Percentiles rank a stretch among this genome's conserved stretches.
Conservation (phyloP, 2,329 filamentous ascomycete species). For the Apiospora marii region DNA sequence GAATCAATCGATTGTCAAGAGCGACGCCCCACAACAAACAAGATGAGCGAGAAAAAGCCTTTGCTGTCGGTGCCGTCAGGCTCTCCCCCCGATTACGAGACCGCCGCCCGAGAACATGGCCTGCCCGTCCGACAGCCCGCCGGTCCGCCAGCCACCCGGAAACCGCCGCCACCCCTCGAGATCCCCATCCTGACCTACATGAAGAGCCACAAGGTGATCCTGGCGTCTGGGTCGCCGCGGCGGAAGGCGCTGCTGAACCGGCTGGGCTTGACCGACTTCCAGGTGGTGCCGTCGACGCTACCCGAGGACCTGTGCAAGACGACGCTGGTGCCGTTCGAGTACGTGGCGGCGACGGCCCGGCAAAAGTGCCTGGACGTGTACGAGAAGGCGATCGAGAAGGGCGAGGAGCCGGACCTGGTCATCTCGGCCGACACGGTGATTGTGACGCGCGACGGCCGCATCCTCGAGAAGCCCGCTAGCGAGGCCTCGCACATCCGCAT, state of each 20-base stretch:
- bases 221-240: slow-evolving; percentile 89
- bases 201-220: slow-evolving; percentile 80
- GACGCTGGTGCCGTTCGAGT: slow-evolving; percentile 80
- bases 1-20: neutral
- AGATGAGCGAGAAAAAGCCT: slow-evolving; percentile 36
- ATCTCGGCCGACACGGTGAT: slow-evolving; percentile 93
- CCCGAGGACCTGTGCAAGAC: slow-evolving; percentile 86
- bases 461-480: slow-evolving; percentile 89
- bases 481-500: slow-evolving; percentile 85
- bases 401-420: slow-evolving; percentile 78
- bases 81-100: slow-evolving; percentile 55
- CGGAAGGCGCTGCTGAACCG: slow-evolving; percentile 82
- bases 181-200: slow-evolving; percentile 82
- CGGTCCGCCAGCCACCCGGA: slow-evolving; percentile 40
- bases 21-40: slow-evolving; percentile 5
- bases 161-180: slow-evolving; percentile 71
- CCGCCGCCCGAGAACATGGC: slow-evolving; percentile 49
- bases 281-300: slow-evolving; percentile 83
- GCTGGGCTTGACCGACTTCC: slow-evolving; percentile 82
- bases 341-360: slow-evolving; percentile 86
- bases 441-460: slow-evolving; percentile 74
- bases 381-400: slow-evolving; percentile 50
- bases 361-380: slow-evolving; percentile 84
- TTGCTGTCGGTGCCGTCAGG: slow-evolving; percentile 41
- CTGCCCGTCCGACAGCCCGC: slow-evolving; percentile 32